Evolutionary conservation across 495 filamentous ascomycete genomes (phyloP), one percentile per base, ranked within the genome.

Genomic region (Penicillium longicatenatum): DNA sequence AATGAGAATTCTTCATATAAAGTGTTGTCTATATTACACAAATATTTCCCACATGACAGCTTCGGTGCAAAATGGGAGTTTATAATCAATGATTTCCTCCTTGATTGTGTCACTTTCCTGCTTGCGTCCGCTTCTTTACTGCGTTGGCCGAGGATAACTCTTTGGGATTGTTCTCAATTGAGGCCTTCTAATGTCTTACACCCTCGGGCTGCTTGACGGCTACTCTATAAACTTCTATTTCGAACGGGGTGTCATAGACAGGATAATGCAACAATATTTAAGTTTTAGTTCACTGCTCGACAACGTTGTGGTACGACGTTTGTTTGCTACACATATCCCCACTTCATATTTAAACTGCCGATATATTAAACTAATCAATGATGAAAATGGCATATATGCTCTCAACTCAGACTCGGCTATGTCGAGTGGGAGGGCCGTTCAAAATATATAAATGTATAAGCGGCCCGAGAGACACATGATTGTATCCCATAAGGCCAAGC

Each of bases 1-100:
- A 26, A 26, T 4, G 33, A 52, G 21, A 12, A 29, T 22, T 5
- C 12, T 35, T 17, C 2, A 20, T 16, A 26, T 51, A 55, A 54
- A 39, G 37, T 45, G 46, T 31, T 39, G 39, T 46, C 39, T 50
- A 31, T 37, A 14, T 22, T 6, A 31, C 39, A 24, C 20, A 37
- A 20, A 17, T 1, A 0, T 7, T 50, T 47, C 42, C 39, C 60
- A 62, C 60, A 62, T 62, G 60, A 55, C 22, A 52, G 30, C 21
- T 22, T 60, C 37, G 35, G 45, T 26, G 1, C 0, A 16, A 21
- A 30, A 54, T 44, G 26, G 39, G 35, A 22, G 16, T 22, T 8
- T 43, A 8, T 6, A 33, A 51, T 41, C 14, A 17, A 16, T 12
- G 17, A 43, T 39, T 12, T 39, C 11, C 16, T 52, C 16, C 31